These are phyloP conservation scores for Gynandropsis gynandra DNA, from an alignment of 345 rosid species.

Conservation along the genomic window DNA sequence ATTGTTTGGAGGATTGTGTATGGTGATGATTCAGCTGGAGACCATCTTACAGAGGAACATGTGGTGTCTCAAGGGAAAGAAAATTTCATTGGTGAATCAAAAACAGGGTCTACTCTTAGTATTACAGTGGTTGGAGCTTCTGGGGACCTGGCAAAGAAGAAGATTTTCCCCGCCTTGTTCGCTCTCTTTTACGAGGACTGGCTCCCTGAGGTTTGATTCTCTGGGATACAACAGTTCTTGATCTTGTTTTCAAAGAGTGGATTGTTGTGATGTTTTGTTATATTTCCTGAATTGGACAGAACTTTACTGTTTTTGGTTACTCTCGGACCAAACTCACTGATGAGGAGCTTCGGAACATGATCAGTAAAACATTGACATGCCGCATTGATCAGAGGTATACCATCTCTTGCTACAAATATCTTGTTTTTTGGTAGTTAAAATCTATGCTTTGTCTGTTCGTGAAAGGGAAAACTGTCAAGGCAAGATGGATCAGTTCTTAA, in stretches of 20 bases:
- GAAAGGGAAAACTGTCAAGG: constrained; percentile 76
- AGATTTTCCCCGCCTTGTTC: constrained; percentile 86
- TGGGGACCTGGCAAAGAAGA: constrained; percentile 91
- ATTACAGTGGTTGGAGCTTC: constrained; percentile 93
- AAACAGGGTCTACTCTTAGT: constrained; percentile 49
- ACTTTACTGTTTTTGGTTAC: constrained; percentile 70
- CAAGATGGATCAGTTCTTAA: constrained; percentile 74
- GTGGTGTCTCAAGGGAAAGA: constrained; percentile 21
- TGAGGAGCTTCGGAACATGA: constrained; percentile 67
- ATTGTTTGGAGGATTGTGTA: constrained; percentile 8
- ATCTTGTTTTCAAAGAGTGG: neutral
- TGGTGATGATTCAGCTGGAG: constrained; percentile 33
- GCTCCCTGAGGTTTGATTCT: constrained; percentile 49
- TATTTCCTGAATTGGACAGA: constrained; percentile 22
- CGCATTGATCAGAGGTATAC: constrained; percentile 72
- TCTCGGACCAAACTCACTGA: constrained; percentile 69
- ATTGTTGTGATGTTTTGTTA: constrained; percentile 5
- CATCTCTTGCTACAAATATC: neutral
- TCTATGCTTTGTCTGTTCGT: constrained; percentile 3
- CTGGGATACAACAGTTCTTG: constrained; percentile 1
- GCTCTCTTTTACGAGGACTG: constrained; percentile 82
- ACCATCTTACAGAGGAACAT: constrained; percentile 29
- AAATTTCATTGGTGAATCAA: constrained; percentile 22
- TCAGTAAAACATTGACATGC: constrained; percentile 71
- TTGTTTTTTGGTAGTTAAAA: neutral